Conservation (phyloP, 2,329 filamentous ascomycete species). For the Lizonia empirigonia region DNA sequence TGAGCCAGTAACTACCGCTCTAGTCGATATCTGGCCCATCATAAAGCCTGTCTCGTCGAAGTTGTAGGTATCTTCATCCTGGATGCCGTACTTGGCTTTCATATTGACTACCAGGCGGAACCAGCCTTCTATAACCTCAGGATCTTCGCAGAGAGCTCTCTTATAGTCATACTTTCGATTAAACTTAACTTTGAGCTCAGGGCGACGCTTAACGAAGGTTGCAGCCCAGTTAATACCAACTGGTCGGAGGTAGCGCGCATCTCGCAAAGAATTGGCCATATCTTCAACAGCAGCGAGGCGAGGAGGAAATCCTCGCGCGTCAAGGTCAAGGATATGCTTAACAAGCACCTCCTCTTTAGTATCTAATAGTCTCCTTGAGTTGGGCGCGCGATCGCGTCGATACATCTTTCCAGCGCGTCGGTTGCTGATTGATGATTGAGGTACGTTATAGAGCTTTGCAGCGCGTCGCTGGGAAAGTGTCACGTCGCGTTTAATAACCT, state of each 20-base stretch:
- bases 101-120: too few relatives aligned
- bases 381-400: not conserved
- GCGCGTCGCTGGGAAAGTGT: too few relatives aligned
- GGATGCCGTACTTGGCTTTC: too few relatives aligned
- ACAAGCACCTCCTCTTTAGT: not conserved
- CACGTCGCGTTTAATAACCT: too few relatives aligned
- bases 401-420: not conserved
- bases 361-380: not conserved
- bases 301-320: slow-evolving; percentile 3
- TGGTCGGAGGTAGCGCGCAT: not conserved
- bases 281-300: not conserved
- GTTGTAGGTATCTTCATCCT: slow-evolving; percentile 4
- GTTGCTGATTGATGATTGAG: too few relatives aligned
- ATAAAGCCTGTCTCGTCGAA: not conserved
- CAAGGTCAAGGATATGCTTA: not conserved
- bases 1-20: not conserved
- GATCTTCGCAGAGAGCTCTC: too few relatives aligned
- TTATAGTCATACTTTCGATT: too few relatives aligned
- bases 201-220: too few relatives aligned
- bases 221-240: slow-evolving; percentile 19
- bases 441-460: too few relatives aligned
- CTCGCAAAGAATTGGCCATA: slow-evolving; percentile 6
- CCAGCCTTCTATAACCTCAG: too few relatives aligned
- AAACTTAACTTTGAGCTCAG: too few relatives aligned
- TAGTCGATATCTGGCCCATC: not conserved